Evolutionary conservation across 805 yeast species (phyloP).

Genomic region (Ascoidea asiatica): DNA sequence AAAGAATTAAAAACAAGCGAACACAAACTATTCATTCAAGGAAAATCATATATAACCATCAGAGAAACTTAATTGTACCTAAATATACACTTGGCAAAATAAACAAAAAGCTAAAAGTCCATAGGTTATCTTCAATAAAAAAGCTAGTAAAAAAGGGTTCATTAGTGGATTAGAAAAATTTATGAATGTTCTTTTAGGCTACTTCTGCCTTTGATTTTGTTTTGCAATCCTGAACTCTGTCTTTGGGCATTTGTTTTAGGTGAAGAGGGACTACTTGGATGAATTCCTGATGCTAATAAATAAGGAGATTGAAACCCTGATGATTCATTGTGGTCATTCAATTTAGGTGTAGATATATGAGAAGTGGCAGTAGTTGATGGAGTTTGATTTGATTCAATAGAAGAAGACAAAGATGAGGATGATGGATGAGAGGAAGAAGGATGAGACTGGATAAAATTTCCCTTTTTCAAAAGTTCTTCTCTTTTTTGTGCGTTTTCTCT

Average conservation of each 20-base stretch:
- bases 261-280: neutral
- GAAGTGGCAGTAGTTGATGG: neutral
- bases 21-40: no score
- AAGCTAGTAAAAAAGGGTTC: no score
- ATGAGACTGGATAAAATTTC: constrained; percentile 8
- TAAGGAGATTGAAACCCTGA: neutral
- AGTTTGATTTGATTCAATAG: constrained; percentile 1
- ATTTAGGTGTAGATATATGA: constrained; percentile 1
- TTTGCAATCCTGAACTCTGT: no score
- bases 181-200: no score
- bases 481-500: constrained; percentile 56
- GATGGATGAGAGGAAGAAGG: neutral
- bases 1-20: no score
- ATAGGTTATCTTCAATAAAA: no score
- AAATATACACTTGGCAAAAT: no score
- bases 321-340: neutral
- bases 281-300: neutral
- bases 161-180: no score
- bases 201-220: no score
- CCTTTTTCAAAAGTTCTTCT: constrained; percentile 23
- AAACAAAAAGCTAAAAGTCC: no score
- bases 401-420: constrained; percentile 1
- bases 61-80: no score
- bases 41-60: no score
- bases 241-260: neutral